Conservation (phyloP, 331 rosid species). For the Malus hybrid region DNA sequence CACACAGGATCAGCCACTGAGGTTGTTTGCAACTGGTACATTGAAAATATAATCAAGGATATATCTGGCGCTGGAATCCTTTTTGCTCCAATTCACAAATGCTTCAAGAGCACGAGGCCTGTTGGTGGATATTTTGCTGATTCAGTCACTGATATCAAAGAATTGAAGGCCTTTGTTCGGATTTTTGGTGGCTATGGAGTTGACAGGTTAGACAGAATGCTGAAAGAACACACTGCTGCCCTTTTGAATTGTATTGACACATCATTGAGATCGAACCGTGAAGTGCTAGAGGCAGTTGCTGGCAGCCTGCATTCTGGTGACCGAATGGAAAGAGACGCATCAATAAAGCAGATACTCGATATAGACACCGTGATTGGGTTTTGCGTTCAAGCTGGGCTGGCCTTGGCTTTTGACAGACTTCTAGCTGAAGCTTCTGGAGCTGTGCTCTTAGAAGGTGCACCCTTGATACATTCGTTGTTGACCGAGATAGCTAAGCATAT, state of each 20-base stretch:
- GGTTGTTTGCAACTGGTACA: constrained; percentile 92
- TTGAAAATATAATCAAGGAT: constrained; percentile 87
- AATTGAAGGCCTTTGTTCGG: constrained; percentile 79
- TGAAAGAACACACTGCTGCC: constrained; percentile 96
- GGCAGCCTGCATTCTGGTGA: constrained; percentile 85
- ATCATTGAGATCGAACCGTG: constrained; percentile 81
- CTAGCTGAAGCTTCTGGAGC: constrained; percentile 90
- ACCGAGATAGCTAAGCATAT: constrained; percentile 71
- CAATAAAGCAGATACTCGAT: constrained; percentile 78
- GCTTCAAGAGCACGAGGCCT: constrained; percentile 96
- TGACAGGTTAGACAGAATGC: constrained; percentile 82
- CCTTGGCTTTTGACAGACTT: constrained; percentile 73
- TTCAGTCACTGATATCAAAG: constrained; percentile 80
- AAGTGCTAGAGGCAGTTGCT: constrained; percentile 77
- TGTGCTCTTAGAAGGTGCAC: constrained; percentile 83
- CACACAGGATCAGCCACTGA: constrained; percentile 87
- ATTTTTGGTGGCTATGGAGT: constrained; percentile 96
- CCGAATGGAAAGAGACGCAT: constrained; percentile 78
- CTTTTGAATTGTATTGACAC: constrained; percentile 94
- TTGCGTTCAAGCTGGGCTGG: constrained; percentile 89
- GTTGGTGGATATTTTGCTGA: constrained; percentile 99
- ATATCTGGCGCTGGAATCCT: constrained; percentile 90
- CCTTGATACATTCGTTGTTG: constrained; percentile 70
- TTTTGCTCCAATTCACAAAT: constrained; percentile 81
- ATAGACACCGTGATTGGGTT: constrained; percentile 79